Conservation (phyloP, 163 green algal genomes). For the Scenedesmus sp. region DNA sequence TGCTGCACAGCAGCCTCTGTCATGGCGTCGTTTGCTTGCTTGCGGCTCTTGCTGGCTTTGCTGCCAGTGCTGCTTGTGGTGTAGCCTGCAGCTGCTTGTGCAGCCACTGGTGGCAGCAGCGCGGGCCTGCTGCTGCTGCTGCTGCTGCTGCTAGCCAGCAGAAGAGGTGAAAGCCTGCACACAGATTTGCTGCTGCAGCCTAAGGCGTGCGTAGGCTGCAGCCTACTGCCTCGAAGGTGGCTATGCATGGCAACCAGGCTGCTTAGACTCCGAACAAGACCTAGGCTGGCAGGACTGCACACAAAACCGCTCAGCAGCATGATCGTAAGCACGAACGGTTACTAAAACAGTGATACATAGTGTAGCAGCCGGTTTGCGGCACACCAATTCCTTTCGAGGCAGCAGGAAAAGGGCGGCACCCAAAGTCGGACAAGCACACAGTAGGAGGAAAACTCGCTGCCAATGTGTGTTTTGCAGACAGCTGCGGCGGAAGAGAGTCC, state of each 20-base stretch:
- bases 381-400: not conserved
- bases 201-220: not conserved
- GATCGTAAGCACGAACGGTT: constrained; percentile 70
- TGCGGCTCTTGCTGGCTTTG: not conserved
- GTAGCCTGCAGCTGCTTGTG: not conserved
- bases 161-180: not conserved
- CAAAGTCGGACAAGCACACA: not conserved
- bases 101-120: not conserved
- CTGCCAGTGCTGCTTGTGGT: not conserved
- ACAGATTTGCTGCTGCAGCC: constrained; percentile 6
- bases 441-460: not conserved
- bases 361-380: not conserved
- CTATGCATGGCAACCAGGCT: constrained; percentile 44
- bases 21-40: not conserved
- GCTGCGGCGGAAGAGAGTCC: not conserved
- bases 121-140: constrained; percentile 7
- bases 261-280: constrained; percentile 63
- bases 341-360: not conserved
- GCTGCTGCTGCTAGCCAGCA: not conserved
- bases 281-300: constrained; percentile 92
- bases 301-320: constrained; percentile 78
- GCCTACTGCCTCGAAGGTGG: not conserved
- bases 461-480: not conserved
- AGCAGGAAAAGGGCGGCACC: not conserved
- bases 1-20: not conserved